phyloP scores from a whole-genome alignment of 2,329 filamentous ascomycete genomes.

The Colletotrichum phormii region DNA sequence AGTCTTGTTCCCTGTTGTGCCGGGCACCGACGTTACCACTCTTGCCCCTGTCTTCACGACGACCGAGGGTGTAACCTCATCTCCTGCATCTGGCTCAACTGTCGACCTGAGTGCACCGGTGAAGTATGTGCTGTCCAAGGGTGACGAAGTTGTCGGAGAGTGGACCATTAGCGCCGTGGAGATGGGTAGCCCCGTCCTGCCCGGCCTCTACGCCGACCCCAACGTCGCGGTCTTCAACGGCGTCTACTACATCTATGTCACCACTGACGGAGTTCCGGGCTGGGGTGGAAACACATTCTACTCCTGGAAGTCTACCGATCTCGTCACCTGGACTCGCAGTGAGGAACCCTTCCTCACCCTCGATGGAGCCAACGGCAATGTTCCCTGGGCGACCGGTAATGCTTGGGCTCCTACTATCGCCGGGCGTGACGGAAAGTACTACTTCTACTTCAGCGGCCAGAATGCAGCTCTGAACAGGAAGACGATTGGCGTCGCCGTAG shows the following conservation, averaged over 20 bases:
- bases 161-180: slow-evolving; percentile 37
- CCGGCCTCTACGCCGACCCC: slow-evolving; percentile 57
- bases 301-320: slow-evolving; percentile 57
- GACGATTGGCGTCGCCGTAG: slow-evolving; percentile 71
- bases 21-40: slow-evolving; percentile 37
- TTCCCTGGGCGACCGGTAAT: slow-evolving; percentile 75
- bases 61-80: slow-evolving; percentile 35
- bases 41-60: slow-evolving; percentile 39
- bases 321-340: slow-evolving; percentile 55
- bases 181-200: slow-evolving; percentile 49
- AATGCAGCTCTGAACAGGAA: slow-evolving; percentile 64
- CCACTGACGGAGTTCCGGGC: slow-evolving; percentile 56
- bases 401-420: slow-evolving; percentile 76
- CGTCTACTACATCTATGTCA: slow-evolving; percentile 60
- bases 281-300: slow-evolving; percentile 62
- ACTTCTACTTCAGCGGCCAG: slow-evolving; percentile 70
- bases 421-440: slow-evolving; percentile 69
- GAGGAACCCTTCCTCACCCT: slow-evolving; percentile 56
- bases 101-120: slow-evolving; percentile 36
- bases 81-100: slow-evolving; percentile 36
- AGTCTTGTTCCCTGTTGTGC: slow-evolving; percentile 38
- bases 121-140: slow-evolving; percentile 37
- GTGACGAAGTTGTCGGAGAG: not conserved
- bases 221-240: slow-evolving; percentile 57
- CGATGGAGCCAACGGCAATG: slow-evolving; percentile 59